phyloP scores from a whole-genome alignment of 371 early-diverging fungal species.

The Saksenaea oblongispora region DNA sequence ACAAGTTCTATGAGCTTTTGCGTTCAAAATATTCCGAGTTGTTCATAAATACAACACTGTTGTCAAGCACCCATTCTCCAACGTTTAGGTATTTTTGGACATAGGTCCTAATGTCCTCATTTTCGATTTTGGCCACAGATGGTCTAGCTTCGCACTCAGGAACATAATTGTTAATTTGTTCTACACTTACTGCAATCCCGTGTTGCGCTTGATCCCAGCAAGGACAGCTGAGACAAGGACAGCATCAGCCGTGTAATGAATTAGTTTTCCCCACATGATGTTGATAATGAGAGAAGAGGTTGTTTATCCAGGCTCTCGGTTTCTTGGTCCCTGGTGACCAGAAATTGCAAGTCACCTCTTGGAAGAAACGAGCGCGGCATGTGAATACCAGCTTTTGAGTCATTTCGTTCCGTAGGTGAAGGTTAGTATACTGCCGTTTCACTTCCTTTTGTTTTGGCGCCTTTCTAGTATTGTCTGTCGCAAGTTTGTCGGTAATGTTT shows the following conservation, averaged over 20 bases:
- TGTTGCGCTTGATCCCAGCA: constrained; percentile 75
- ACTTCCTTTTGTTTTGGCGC: no score
- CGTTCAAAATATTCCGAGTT: constrained; percentile 66
- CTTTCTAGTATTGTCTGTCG: no score
- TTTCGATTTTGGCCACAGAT: constrained; percentile 57
- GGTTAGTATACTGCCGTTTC: no score
- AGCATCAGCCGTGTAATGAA: constrained; percentile 73
- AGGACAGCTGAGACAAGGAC: constrained; percentile 73
- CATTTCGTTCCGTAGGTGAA: neutral
- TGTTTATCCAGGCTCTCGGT: neutral
- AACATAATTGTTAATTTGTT: neutral
- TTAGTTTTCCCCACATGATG: constrained; percentile 56
- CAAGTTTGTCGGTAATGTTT: no score
- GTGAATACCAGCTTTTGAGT: neutral
- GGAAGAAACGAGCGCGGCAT: neutral
- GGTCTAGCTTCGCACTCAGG: constrained; percentile 36
- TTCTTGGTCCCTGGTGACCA: neutral
- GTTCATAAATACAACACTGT: constrained; percentile 56
- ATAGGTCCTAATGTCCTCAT: constrained; percentile 53
- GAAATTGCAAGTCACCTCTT: neutral
- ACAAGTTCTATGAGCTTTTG: constrained; percentile 33
- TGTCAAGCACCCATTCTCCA: constrained; percentile 71
- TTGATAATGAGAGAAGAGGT: neutral
- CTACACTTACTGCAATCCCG: constrained; percentile 61
- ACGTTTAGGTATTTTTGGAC: constrained; percentile 63